Percentiles rank a stretch among this genome's conserved stretches.
Evolutionary conservation across 1,284 basidiomycete genomes (phyloP).

Genomic region (Violaceomyces palustris): DNA sequence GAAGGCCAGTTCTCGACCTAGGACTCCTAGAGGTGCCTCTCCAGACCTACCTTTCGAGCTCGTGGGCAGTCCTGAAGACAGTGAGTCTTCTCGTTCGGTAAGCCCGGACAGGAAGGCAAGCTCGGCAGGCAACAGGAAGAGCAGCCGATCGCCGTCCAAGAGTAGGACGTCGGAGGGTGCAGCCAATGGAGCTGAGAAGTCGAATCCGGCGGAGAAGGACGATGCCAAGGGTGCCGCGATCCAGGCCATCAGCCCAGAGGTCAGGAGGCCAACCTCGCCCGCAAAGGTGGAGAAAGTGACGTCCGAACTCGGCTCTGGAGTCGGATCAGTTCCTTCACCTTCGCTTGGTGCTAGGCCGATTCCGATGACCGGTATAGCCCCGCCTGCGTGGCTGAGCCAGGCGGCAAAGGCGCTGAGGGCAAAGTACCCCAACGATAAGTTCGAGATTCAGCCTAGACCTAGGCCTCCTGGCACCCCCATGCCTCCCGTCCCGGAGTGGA

Average conservation of each 20-base stretch:
- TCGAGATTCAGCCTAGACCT: conserved; percentile 54
- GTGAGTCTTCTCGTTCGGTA: conserved; percentile 23
- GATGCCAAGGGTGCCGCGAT: conserved; percentile 53
- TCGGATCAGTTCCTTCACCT: too few relatives aligned
- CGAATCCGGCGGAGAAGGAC: conserved; percentile 59
- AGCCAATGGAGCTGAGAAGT: conserved; percentile 64
- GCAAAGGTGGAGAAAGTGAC: too few relatives aligned
- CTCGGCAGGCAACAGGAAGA: conserved; percentile 4
- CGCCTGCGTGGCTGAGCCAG: conserved; percentile 66
- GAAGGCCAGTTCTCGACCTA: neutral
- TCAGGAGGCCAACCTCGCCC: too few relatives aligned
- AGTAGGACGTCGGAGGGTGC: conserved; percentile 9
- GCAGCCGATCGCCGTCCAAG: conserved; percentile 4
- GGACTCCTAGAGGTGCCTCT: conserved; percentile 4
- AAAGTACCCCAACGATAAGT: conserved; percentile 75
- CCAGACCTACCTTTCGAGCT: conserved; percentile 44
- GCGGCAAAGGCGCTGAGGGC: conserved; percentile 65
- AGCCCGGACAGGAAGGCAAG: conserved; percentile 16
- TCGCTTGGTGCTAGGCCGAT: too few relatives aligned
- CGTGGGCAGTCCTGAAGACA: conserved; percentile 42
- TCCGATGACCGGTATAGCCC: conserved; percentile 4
- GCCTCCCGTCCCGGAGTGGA: conserved; percentile 64
- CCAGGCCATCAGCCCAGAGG: conserved; percentile 3
- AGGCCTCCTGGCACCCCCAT: conserved; percentile 19
- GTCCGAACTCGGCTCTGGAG: too few relatives aligned